Evolutionary conservation across 371 early-diverging fungal species (phyloP).

Genomic region (Mycotypha africana): DNA sequence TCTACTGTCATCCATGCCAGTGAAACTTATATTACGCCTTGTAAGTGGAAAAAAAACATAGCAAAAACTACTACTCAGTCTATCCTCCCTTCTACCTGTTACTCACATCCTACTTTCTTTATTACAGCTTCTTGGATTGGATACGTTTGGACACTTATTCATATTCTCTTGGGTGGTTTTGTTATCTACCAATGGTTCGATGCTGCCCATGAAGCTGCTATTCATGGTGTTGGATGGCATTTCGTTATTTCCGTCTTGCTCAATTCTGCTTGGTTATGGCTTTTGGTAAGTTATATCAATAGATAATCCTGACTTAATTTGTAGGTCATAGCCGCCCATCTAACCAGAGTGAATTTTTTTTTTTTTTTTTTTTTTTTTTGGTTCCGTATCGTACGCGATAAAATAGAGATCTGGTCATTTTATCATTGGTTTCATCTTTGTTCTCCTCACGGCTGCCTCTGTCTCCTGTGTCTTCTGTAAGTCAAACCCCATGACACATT

Average conservation of each 20-base stretch:
- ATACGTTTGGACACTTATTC: conserved; percentile 61
- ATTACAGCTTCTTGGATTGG: conserved; percentile 39
- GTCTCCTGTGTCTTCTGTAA: conserved; percentile 48
- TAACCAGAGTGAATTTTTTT: too few relatives aligned
- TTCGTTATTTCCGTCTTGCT: conserved; percentile 59
- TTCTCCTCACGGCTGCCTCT: conserved; percentile 41
- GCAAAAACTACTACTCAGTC: neutral
- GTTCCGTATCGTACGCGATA: too few relatives aligned
- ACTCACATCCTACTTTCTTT: neutral
- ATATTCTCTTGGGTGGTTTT: conserved; percentile 63
- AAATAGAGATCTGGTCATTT: conserved; percentile 28
- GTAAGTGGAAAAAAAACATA: conserved; percentile 25
- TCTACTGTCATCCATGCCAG: conserved; percentile 21
- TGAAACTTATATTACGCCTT: conserved; percentile 46
- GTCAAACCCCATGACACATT: too few relatives aligned
- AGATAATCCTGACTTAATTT: too few relatives aligned
- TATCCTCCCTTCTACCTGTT: too few relatives aligned
- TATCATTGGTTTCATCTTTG: conserved; percentile 42
- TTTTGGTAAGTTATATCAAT: conserved; percentile 63
- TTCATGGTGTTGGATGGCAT: conserved; percentile 62
- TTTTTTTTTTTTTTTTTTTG: too few relatives aligned
- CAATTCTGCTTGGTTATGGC: conserved; percentile 53
- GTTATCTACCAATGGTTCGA: conserved; percentile 61
- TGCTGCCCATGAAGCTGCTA: conserved; percentile 53
- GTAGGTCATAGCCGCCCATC: too few relatives aligned